Conservation (phyloP, 1,284 basidiomycete genomes). For the Cutaneotrichosporon dermatis region DNA sequence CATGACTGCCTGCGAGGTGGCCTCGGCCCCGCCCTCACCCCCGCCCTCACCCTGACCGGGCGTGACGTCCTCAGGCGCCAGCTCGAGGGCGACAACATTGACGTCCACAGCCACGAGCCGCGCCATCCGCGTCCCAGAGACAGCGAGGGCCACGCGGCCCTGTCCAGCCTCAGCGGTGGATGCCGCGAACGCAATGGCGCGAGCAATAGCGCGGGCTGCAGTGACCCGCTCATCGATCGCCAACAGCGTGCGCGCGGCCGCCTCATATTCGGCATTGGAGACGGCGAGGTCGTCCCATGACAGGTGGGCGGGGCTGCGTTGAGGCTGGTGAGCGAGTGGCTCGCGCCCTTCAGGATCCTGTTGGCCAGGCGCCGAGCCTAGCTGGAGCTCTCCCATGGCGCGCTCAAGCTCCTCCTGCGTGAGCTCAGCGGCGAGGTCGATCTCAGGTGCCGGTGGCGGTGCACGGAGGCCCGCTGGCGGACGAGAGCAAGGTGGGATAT, state of each 20-base stretch:
- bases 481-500: not conserved
- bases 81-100: constrained; percentile 5
- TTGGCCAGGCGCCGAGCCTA: not conserved
- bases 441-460: not conserved
- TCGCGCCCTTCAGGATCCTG: too few species aligned
- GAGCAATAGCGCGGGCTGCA: constrained; percentile 1
- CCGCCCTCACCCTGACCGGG: not conserved
- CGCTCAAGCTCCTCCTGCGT: not conserved
- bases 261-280: not conserved
- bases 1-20: too few species aligned
- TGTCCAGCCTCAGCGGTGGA: not conserved
- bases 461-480: not conserved
- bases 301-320: too few species aligned
- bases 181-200: not conserved
- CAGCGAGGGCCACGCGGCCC: not conserved
- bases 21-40: not conserved
- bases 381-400: not conserved
- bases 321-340: not conserved
- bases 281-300: not conserved
- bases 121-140: constrained; percentile 4
- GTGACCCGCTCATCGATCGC: not conserved
- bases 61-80: not conserved
- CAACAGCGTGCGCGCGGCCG: not conserved
- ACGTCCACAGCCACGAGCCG: constrained; percentile 4
- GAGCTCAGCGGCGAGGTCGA: not conserved